Conservation (phyloP, 176 grass and related monocot genomes). For the Themeda triandra region DNA sequence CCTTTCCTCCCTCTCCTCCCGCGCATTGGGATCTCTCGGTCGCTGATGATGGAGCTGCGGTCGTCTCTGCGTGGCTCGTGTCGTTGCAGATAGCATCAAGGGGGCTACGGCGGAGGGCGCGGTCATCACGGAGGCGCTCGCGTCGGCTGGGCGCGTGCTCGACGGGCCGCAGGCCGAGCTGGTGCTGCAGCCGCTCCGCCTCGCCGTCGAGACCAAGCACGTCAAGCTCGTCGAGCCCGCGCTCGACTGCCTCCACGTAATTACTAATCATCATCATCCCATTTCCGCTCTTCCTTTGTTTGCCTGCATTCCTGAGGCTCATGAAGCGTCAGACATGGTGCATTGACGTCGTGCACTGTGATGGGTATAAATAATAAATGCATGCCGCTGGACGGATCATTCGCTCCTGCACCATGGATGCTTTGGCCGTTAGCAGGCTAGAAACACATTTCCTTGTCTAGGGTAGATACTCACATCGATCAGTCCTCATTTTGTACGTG, state of each 20-base stretch:
- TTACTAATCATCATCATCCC: neutral
- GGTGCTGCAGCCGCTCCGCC: constrained; percentile 89
- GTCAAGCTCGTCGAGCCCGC: constrained; percentile 93
- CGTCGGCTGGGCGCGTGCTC: constrained; percentile 74
- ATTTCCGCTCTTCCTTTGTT: constrained; percentile 23
- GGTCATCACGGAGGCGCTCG: constrained; percentile 73
- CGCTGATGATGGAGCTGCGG: constrained; percentile 18
- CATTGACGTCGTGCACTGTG: neutral
- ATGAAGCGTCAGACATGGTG: neutral
- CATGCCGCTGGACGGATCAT: neutral
- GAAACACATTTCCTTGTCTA: constrained; percentile 1
- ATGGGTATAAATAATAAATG: neutral
- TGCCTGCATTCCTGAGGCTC: constrained; percentile 16
- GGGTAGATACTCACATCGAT: neutral
- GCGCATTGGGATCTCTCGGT: constrained; percentile 34
- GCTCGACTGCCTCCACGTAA: constrained; percentile 97
- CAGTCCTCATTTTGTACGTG: constrained; percentile 3
- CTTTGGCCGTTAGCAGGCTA: neutral
- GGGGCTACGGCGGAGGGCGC: constrained; percentile 37
- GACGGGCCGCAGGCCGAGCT: constrained; percentile 88
- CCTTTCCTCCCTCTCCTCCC: neutral
- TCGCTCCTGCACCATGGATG: neutral
- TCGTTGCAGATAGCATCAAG: constrained; percentile 81
- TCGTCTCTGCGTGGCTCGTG: neutral
- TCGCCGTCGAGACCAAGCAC: constrained; percentile 93